phyloP scores from a whole-genome alignment of 1,284 basidiomycete species.

The Ustilago lituana region DNA sequence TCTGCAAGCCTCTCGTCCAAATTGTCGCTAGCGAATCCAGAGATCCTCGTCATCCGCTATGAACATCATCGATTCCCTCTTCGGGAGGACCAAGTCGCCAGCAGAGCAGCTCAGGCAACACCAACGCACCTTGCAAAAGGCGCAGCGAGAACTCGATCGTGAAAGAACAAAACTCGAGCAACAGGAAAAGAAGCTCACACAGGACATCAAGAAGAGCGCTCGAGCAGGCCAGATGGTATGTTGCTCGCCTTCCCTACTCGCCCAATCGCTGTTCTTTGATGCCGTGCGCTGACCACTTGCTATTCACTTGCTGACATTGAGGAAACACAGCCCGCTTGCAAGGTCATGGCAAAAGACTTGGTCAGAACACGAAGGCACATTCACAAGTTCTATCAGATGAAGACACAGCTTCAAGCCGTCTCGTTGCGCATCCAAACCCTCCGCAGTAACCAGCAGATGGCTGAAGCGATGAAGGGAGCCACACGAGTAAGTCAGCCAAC shows the following conservation, averaged over 20 bases:
- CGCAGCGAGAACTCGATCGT: constrained; percentile 94
- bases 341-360: constrained; percentile 98
- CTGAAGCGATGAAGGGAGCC: constrained; percentile 97
- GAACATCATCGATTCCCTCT: constrained; percentile 69
- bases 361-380: constrained; percentile 93
- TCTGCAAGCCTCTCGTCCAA: no score
- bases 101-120: constrained; percentile 95
- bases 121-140: constrained; percentile 92
- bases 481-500: constrained; percentile 74
- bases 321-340: constrained; percentile 72
- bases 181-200: constrained; percentile 73
- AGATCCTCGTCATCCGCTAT: no score
- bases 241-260: constrained; percentile 53
- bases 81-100: constrained; percentile 91
- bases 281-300: no score
- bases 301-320: not conserved
- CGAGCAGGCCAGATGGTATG: constrained; percentile 93
- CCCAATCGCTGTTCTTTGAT: not conserved
- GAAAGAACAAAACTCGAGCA: constrained; percentile 93
- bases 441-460: constrained; percentile 98
- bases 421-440: constrained; percentile 94
- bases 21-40: no score
- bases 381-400: constrained; percentile 99
- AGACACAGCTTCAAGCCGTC: constrained; percentile 96
- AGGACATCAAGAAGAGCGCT: constrained; percentile 95